These are phyloP conservation scores for Xylaria sp. DNA, from an alignment of 2,329 filamentous ascomycete genomes.

Conservation along the genomic window DNA sequence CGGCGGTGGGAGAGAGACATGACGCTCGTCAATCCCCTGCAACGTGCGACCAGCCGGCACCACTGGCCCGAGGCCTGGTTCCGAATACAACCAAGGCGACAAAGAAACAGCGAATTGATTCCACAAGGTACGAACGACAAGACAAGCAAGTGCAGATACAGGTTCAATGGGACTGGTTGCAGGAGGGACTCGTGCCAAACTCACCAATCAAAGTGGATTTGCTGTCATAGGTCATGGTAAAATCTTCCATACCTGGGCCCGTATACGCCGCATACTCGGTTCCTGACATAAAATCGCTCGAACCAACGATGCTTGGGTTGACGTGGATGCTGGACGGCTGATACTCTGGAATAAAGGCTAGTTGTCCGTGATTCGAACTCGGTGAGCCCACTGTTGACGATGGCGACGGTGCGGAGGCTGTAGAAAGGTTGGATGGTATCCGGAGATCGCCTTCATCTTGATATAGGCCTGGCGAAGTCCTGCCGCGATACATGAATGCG, in stretches of 20 bases:
- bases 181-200: conserved; percentile 57
- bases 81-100: not conserved
- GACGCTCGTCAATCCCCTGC: conserved; percentile 15
- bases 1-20: conserved; percentile 12
- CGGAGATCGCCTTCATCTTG: conserved; percentile 62
- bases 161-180: conserved; percentile 7
- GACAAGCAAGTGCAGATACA: not conserved
- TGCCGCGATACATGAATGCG: conserved; percentile 58
- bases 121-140: not conserved
- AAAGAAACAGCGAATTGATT: not conserved
- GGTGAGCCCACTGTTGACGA: conserved; percentile 76
- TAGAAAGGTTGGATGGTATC: conserved; percentile 67
- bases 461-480: conserved; percentile 61
- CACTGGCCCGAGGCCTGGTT: conserved; percentile 18
- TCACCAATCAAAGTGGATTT: conserved; percentile 68
- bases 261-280: conserved; percentile 65
- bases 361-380: conserved; percentile 68
- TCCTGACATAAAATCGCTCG: conserved; percentile 63
- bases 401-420: conserved; percentile 69
- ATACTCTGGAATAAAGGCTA: conserved; percentile 69
- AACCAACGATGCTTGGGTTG: conserved; percentile 71
- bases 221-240: conserved; percentile 58
- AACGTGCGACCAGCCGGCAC: conserved; percentile 19
- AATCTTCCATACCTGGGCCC: conserved; percentile 61
- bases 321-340: conserved; percentile 65